Base-by-base conservation (phyloP, 805 yeast species). In the Candida chauliodis region DNA sequence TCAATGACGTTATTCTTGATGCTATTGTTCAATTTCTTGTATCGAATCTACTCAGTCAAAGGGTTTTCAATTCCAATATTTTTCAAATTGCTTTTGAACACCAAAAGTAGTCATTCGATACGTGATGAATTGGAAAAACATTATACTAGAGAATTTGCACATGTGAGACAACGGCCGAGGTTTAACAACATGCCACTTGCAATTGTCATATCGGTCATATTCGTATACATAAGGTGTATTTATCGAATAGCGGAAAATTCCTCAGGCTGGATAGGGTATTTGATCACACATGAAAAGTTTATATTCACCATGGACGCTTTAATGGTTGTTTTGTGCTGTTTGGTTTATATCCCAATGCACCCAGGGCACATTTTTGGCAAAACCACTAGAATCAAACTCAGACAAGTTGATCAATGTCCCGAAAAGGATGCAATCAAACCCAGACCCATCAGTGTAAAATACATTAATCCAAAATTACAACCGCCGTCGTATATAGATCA, bases 211-310 rank as follows among this genome's bases (percentile, higher is more conserved):
- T 65, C 82, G 1, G 77, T 79, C 3, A 16, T 75, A 2, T 69
- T 78, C 30, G 69, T 87, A 17, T 80, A 75, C 45, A 64, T 76
- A 20, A 73, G 96, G 52, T 83, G 90, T 47, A 64, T 80, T 29
- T 87, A 84, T 59, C 74, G 95, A 53, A 71, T 85, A 21, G 70
- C 76, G 26, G 96, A 88, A 58, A 66, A 88, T 41, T 58, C 79
- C 2, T 78, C 79, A 51, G 91, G 90, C 10, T 85, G 90, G 83
- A 42, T 52, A 5, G 91, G 95, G 1, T 66, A 58, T 40, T 62
- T 88, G 49, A 81, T 84, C 34, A 64, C 69, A 2, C 58, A 59
- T 19, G 53, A 71, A 3, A 53, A 66, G 3, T 57, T 79, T 52
- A 63, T 84, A 1, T 41, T 59, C 49, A 46, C 54, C 1, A 43